Conservation (phyloP, 441 rosid genomes). For the Eruca vesicaria region DNA sequence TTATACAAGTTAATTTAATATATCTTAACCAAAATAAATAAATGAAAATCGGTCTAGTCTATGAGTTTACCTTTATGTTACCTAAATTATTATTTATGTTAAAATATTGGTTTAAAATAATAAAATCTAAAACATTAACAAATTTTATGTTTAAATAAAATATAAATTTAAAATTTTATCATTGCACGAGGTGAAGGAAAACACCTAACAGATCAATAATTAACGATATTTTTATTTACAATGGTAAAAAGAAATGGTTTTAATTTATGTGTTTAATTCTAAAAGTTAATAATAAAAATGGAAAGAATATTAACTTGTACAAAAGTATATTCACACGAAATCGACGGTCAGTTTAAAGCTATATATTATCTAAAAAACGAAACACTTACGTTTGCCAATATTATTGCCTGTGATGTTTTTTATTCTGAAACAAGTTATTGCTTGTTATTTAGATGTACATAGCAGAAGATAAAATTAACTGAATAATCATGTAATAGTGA, state of each 20-base stretch:
- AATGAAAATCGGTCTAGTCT: too few relatives aligned
- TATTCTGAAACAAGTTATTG: not conserved
- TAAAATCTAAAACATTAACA: too few relatives aligned
- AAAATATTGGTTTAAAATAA: too few relatives aligned
- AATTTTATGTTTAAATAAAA: too few relatives aligned
- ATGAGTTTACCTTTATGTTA: too few relatives aligned
- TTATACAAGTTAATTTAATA: too few relatives aligned
- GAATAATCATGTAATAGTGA: too few relatives aligned
- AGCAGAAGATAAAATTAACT: too few relatives aligned
- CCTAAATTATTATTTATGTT: too few relatives aligned
- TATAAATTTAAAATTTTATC: too few relatives aligned
- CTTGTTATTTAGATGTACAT: not conserved
- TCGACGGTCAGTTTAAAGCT: not conserved
- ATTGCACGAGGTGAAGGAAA: too few relatives aligned
- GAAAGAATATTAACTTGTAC: not conserved
- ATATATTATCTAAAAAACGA: not conserved
- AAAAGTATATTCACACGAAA: not conserved
- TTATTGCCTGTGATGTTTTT: not conserved
- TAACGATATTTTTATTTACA: not conserved
- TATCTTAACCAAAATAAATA: too few relatives aligned
- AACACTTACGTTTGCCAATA: not conserved
- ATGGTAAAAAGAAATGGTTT: not conserved
- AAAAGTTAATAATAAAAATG: not conserved
- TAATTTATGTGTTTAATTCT: not conserved
- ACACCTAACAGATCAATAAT: not conserved